Evolutionary conservation across 129 eudicot genomes (phyloP).

Genomic region (Artemisia argyi): DNA sequence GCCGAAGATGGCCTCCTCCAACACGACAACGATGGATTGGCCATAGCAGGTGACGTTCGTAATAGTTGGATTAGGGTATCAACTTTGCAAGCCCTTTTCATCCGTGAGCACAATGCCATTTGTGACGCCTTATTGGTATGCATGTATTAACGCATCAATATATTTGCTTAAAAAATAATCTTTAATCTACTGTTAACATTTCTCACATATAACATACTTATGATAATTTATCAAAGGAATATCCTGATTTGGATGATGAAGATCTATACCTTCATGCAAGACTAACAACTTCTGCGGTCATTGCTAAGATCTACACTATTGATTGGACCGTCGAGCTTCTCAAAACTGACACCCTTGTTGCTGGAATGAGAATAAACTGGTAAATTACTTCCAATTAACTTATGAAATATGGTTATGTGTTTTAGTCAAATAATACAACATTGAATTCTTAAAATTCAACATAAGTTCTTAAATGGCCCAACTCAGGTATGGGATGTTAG

Average conservation of each 20-base stretch:
- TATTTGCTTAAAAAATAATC: not conserved
- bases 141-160: not conserved
- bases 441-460: too few relatives aligned
- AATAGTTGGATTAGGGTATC: too few relatives aligned
- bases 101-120: too few relatives aligned
- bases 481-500: too few relatives aligned
- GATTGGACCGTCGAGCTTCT: constrained; percentile 66
- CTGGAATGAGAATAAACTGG: too few relatives aligned
- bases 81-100: too few relatives aligned
- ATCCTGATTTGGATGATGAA: constrained; percentile 41
- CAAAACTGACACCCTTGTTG: constrained; percentile 46
- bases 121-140: too few relatives aligned
- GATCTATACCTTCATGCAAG: constrained; percentile 47
- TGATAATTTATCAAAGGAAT: constrained; percentile 22
- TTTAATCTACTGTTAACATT: not conserved
- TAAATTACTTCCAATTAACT: not conserved
- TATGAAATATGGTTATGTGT: not conserved
- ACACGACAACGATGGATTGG: too few relatives aligned
- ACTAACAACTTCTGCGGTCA: constrained; percentile 54
- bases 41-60: too few relatives aligned
- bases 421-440: too few relatives aligned
- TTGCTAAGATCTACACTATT: constrained; percentile 63
- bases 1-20: too few relatives aligned
- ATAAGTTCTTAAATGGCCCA: too few relatives aligned
- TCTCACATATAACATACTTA: not conserved